A percentile compares a stretch with the other conserved stretches of the same genome.
phyloP scores from a whole-genome alignment of 495 filamentous ascomycete genomes.

The Aspergillus sclerotiicarbonarius region DNA sequence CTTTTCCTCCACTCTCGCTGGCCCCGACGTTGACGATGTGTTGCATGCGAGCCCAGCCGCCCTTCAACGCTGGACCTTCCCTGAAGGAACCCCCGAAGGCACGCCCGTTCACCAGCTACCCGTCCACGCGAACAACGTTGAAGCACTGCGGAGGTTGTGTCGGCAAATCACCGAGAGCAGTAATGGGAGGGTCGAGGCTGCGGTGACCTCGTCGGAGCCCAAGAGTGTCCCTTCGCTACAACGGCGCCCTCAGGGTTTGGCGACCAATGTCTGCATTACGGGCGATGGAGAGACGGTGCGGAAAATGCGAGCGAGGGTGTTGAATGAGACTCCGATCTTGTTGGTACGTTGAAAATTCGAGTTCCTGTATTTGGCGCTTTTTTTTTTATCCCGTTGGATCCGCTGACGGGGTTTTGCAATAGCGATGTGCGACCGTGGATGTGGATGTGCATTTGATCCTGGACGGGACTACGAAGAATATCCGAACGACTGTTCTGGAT shows the following conservation, averaged over 20 bases:
- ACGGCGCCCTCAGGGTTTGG: constrained; percentile 66
- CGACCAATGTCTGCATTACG: constrained; percentile 87
- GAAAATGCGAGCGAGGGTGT: constrained; percentile 76
- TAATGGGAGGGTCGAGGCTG: constrained; percentile 71
- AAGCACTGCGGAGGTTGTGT: constrained; percentile 72
- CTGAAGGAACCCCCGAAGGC: constrained; percentile 79
- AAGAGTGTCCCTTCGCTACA: constrained; percentile 68
- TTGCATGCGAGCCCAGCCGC: constrained; percentile 82
- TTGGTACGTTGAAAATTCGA: constrained; percentile 55
- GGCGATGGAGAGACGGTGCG: constrained; percentile 80
- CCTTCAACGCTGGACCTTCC: constrained; percentile 85
- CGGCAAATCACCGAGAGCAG: constrained; percentile 70
- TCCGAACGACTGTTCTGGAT: constrained; percentile 70
- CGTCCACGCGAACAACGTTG: constrained; percentile 81
- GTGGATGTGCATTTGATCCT: constrained; percentile 86
- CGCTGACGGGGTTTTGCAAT: constrained; percentile 27
- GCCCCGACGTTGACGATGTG: constrained; percentile 88
- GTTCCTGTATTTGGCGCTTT: not conserved
- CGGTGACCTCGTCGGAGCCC: constrained; percentile 77
- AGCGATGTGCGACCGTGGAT: constrained; percentile 91
- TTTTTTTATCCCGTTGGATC: constrained; percentile 9
- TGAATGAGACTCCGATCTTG: constrained; percentile 83
- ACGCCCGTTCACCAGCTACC: constrained; percentile 81
- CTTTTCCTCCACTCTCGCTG: constrained; percentile 84
- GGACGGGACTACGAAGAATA: constrained; percentile 61